Evolutionary conservation across 495 filamentous ascomycete genomes (phyloP).

Genomic region (Xeromyces bisporus): DNA sequence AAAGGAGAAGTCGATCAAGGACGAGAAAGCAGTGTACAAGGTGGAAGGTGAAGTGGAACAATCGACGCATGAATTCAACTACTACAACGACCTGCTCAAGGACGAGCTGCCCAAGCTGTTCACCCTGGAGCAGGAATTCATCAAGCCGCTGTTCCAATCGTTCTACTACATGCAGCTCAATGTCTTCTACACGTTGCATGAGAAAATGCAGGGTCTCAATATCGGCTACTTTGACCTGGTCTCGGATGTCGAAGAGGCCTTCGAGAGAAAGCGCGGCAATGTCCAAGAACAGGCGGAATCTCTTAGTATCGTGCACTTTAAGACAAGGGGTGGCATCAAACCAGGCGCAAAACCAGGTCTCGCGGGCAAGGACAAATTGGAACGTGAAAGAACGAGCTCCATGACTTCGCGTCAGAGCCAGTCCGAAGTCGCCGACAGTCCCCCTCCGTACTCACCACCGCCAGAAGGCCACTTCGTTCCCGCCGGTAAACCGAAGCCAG

Average conservation of each 20-base stretch:
- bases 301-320: constrained; percentile 69
- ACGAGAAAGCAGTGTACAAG: constrained; percentile 94
- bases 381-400: constrained; percentile 16
- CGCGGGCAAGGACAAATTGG: constrained; percentile 15
- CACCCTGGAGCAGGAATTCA: constrained; percentile 85
- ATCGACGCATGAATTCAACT: constrained; percentile 88
- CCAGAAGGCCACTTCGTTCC: constrained; percentile 41
- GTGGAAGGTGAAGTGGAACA: constrained; percentile 83
- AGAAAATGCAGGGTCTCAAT: constrained; percentile 90
- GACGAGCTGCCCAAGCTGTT: constrained; percentile 91
- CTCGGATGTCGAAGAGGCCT: constrained; percentile 78
- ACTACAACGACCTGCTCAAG: constrained; percentile 93
- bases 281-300: constrained; percentile 68
- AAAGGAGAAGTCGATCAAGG: constrained; percentile 89
- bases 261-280: constrained; percentile 70
- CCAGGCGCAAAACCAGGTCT: constrained; percentile 32
- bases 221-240: constrained; percentile 95
- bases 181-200: constrained; percentile 96
- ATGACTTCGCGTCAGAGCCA: constrained; percentile 19
- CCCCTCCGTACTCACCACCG: constrained; percentile 46
- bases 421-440: constrained; percentile 39
- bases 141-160: constrained; percentile 90
- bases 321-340: constrained; percentile 50
- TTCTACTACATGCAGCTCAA: constrained; percentile 99
- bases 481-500: constrained; percentile 66